Percentiles rank a stretch among this genome's conserved stretches.
Conservation (phyloP, 768 basidiomycete genomes). For the Tricholoma terreum region DNA sequence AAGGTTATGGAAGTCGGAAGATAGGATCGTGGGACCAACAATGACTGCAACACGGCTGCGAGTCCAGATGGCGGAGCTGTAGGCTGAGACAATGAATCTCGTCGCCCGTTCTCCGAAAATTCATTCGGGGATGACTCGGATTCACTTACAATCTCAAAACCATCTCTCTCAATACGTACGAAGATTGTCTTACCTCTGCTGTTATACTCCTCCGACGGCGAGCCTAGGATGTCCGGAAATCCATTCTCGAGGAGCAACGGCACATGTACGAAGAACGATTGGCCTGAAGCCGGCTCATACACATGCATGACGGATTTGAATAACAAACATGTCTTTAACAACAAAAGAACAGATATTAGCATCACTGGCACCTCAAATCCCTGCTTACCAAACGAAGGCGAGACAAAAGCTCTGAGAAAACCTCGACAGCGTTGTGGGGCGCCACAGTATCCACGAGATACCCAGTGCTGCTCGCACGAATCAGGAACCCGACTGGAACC, state of each 20-base stretch:
- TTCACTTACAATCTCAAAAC: background rate
- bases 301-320: slow-evolving; percentile 45
- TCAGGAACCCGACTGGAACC: background rate
- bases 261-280: slow-evolving; percentile 56
- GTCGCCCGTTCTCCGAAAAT: background rate
- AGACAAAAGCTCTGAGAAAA: slow-evolving; percentile 35
- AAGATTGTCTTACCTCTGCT: slow-evolving; percentile 6
- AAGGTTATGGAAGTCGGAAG: slow-evolving; percentile 25
- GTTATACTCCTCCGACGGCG: background rate
- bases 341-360: background rate
- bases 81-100: slow-evolving; percentile 11
- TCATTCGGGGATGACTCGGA: background rate
- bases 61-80: slow-evolving; percentile 13
- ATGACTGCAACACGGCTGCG: slow-evolving; percentile 7
- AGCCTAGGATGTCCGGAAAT: background rate
- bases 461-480: slow-evolving; percentile 32
- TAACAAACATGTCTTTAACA: slow-evolving; percentile 4
- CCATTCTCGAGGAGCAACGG: slow-evolving; percentile 15
- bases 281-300: slow-evolving; percentile 43
- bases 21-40: background rate
- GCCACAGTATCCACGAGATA: slow-evolving; percentile 51
- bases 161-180: slow-evolving; percentile 14
- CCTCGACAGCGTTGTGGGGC: slow-evolving; percentile 29
- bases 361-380: background rate
- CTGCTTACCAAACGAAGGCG: slow-evolving; percentile 37